Percentiles rank a stretch among this genome's conserved stretches.
Conservation (phyloP, 2,329 filamentous ascomycete genomes). For the Colletotrichum sublineola region DNA sequence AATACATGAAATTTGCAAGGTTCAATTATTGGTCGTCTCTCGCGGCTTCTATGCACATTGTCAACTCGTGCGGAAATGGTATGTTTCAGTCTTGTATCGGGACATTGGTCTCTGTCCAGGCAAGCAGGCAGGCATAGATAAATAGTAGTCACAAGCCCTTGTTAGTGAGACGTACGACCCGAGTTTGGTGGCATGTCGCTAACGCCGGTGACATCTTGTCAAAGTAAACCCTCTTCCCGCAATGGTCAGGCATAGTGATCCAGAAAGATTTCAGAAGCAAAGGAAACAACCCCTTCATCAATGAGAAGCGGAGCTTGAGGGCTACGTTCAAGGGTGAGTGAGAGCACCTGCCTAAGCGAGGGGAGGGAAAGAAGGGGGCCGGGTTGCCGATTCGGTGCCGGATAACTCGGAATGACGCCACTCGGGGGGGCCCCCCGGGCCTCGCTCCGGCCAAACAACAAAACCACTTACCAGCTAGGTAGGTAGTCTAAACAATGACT, state of each 20-base stretch:
- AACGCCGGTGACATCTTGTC: constrained; percentile 1
- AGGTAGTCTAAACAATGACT: not conserved
- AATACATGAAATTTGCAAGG: constrained; percentile 38
- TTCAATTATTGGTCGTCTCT: constrained; percentile 10
- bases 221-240: not conserved
- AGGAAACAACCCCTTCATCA: constrained; percentile 4
- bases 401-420: constrained; percentile 37
- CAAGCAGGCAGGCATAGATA: no score
- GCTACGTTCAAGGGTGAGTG: not conserved
- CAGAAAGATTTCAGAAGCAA: not conserved
- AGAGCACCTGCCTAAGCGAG: not conserved
- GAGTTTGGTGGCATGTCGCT: not conserved
- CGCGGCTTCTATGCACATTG: not conserved
- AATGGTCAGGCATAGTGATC: not conserved
- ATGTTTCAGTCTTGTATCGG: not conserved
- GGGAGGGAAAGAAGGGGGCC: not conserved
- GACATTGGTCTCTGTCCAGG: not conserved
- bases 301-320: constrained; percentile 7
- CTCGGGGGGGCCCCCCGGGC: not conserved
- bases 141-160: not conserved
- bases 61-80: not conserved
- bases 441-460: not conserved
- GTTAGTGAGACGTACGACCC: not conserved
- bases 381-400: constrained; percentile 24
- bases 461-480: no score